phyloP scores from a whole-genome alignment of 352 stramenopile genomes.

The Globisporangium middletonii region DNA sequence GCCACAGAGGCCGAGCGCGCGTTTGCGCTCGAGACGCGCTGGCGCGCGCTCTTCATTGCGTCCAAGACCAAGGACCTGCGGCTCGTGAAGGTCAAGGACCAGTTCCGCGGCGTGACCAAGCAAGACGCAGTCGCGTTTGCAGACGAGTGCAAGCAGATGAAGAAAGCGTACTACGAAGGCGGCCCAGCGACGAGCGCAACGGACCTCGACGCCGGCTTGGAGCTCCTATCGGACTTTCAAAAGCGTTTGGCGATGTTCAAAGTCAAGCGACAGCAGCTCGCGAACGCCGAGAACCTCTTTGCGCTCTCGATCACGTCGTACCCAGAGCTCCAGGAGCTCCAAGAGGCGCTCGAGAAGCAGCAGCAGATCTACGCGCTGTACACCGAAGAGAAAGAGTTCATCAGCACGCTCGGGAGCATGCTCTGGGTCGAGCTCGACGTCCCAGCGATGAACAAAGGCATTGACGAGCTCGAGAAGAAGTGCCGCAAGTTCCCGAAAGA shows the following conservation, averaged over 20 bases:
- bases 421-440: constrained; percentile 93
- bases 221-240: constrained; percentile 85
- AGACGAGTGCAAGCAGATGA: constrained; percentile 81
- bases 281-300: constrained; percentile 94
- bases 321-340: constrained; percentile 85
- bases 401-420: constrained; percentile 82
- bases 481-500: constrained; percentile 90
- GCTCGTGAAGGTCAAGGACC: constrained; percentile 91
- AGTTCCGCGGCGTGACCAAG: constrained; percentile 93
- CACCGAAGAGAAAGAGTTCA: constrained; percentile 92
- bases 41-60: constrained; percentile 72
- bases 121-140: constrained; percentile 87
- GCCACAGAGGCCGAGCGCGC: constrained; percentile 54
- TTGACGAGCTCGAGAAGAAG: constrained; percentile 91
- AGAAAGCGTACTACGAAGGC: constrained; percentile 77
- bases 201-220: constrained; percentile 86
- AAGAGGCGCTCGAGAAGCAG: constrained; percentile 85
- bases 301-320: constrained; percentile 89
- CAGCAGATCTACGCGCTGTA: constrained; percentile 90
- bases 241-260: constrained; percentile 78
- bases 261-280: constrained; percentile 74
- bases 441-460: constrained; percentile 85
- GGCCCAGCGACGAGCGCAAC: constrained; percentile 82
- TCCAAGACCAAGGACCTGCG: constrained; percentile 92
- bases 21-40: constrained; percentile 77